Conservation (phyloP, 208 protist genomes). For the Crithidia fasciculata region DNA sequence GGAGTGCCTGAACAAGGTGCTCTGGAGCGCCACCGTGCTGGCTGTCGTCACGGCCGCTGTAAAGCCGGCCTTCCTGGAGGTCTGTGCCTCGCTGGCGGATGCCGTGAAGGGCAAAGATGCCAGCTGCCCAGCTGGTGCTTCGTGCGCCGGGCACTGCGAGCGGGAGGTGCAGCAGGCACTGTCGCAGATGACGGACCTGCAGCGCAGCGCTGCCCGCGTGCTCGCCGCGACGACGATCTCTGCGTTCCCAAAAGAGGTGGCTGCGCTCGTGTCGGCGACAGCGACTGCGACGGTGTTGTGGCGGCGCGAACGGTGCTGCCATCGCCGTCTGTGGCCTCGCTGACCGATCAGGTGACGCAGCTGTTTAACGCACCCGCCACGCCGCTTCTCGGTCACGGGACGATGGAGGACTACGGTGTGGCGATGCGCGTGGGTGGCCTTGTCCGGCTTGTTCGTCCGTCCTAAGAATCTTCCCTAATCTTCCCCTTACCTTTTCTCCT, state of each 20-base stretch:
- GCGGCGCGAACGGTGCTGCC: neutral
- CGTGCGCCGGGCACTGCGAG: neutral
- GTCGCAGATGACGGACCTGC: slow-evolving; percentile 18
- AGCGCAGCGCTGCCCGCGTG: slow-evolving; percentile 16
- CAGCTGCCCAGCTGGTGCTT: neutral
- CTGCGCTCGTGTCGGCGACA: neutral
- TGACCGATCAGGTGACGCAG: slow-evolving; percentile 9
- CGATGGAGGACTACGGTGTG: neutral
- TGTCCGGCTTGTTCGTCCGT: neutral
- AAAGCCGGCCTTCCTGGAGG: slow-evolving; percentile 7
- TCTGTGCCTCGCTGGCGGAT: slow-evolving; percentile 69
- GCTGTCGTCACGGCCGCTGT: slow-evolving; percentile 8
- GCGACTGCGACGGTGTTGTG: neutral
- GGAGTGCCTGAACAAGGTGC: slow-evolving; percentile 61
- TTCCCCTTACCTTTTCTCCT: slow-evolving; percentile 12
- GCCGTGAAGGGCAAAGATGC: neutral
- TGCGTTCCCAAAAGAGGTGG: slow-evolving; percentile 11
- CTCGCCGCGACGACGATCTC: slow-evolving; percentile 14
- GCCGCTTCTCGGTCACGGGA: neutral
- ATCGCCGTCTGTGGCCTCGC: neutral
- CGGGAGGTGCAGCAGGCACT: slow-evolving; percentile 15
- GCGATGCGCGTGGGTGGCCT: slow-evolving; percentile 6
- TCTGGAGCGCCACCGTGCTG: slow-evolving; percentile 19
- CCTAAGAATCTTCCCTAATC: neutral
- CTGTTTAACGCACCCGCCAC: slow-evolving; percentile 15